Evolutionary conservation across 2,329 filamentous ascomycete genomes (phyloP).

Genomic region (Teratosphaeria destructans): DNA sequence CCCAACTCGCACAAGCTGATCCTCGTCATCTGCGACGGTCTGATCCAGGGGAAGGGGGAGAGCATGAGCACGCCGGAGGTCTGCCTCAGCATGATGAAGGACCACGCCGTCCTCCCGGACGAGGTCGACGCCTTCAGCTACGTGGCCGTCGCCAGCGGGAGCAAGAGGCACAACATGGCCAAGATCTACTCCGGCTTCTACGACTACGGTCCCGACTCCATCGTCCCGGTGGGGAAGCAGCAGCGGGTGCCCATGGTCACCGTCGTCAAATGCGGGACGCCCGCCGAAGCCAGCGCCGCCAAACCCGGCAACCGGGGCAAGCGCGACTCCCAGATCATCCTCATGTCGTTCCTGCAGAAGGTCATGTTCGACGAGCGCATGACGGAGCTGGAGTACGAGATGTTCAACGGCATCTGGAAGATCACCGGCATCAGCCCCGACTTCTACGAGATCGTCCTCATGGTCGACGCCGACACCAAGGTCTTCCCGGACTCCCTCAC

Average conservation of each 20-base stretch:
- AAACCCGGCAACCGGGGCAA: constrained; percentile 98
- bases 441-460: constrained; percentile 94
- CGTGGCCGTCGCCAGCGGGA: constrained; percentile 87
- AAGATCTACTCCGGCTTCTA: constrained; percentile 98
- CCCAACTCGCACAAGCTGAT: constrained; percentile 98
- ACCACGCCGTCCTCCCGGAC: constrained; percentile 66
- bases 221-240: constrained; percentile 74
- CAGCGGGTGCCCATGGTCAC: constrained; percentile 97
- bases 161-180: constrained; percentile 98
- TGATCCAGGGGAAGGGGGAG: constrained; percentile 95
- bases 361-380: constrained; percentile 99
- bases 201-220: constrained; percentile 76
- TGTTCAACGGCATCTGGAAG: constrained; percentile 99
- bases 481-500: constrained; percentile 97
- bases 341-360: constrained; percentile 99
- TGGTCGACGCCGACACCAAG: constrained; percentile 99
- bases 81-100: constrained; percentile 86
- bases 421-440: constrained; percentile 96
- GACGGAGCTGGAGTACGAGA: constrained; percentile 98
- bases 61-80: constrained; percentile 79
- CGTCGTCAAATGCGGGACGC: constrained; percentile 90
- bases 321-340: constrained; percentile 95
- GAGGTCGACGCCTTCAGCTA: constrained; percentile 89
- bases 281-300: constrained; percentile 65
- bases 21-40: constrained; percentile 89